Base-by-base conservation (phyloP, 306 rosid species). In the Mimosa bimucronata region DNA sequence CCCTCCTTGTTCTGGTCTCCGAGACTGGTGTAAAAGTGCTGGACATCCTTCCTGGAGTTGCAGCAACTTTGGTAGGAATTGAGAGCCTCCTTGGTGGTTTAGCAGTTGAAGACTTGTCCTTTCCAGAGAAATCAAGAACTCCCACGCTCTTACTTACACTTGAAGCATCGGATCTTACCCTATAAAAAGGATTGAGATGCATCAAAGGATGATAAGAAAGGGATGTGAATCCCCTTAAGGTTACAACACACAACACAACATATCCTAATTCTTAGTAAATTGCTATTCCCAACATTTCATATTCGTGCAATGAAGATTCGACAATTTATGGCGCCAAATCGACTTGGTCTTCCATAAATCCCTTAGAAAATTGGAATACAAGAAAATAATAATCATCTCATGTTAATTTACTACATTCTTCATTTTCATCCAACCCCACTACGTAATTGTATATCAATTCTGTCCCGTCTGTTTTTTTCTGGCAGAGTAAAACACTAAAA, bases 51-150 rank as follows among this genome's bases (percentile, higher is more conserved):
- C 83, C 86, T 9, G 97, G 89, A 78, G 88, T 89, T n/a, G 68
- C 69, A 71, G 87, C 73, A 9, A 88, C 48, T 76, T 89, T 95
- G 34, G 87, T 66, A 25, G 96, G 98, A 86, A 77, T 83, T 9
- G 99, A 95, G 13, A 89, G 86, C 93, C 99, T 89, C 74, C 98
- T 89, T 8, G 97, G 91, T 26, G 98, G 96, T 89, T 91, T 95
- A n/a, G 91, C 88, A 52, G 95, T 87, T 30, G 94, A 86, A 46
- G 97, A 84, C 87, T 87, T 93, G 34, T 87, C 96, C 87, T 91
- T 95, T 55, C 83, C 91, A 72, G 97, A 93, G 50, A 95, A 88
- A 79, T 93, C 91, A 76, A 95, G 91, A 58, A 89, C 94, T 46
- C 90, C 83, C 1, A 91, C 91, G 76, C 99, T 93, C 77, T 77